phyloP scores from a whole-genome alignment of 208 protist species.

The Borovskyia barvae region DNA sequence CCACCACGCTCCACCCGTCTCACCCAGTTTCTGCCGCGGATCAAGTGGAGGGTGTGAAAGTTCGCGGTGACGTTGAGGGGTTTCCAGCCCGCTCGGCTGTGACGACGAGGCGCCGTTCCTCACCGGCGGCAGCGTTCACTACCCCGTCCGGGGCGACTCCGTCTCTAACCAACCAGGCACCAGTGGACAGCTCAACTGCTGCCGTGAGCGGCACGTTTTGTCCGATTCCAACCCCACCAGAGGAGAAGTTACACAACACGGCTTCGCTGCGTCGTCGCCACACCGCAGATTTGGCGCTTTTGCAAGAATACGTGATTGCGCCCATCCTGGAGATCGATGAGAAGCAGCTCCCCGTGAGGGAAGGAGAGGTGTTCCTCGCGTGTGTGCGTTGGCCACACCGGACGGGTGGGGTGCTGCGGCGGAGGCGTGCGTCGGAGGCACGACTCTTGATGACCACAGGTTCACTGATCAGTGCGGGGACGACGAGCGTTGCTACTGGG shows the following conservation, averaged over 20 bases:
- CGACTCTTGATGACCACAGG: conserved; percentile 1
- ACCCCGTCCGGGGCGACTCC: too few relatives aligned
- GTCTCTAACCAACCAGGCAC: too few relatives aligned
- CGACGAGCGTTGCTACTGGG: not conserved
- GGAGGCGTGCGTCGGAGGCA: conserved; percentile 22
- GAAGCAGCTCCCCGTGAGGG: conserved; percentile 43
- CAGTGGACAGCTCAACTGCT: too few relatives aligned
- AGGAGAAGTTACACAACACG: conserved; percentile 39
- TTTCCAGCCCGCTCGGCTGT: too few relatives aligned
- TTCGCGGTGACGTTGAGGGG: too few relatives aligned
- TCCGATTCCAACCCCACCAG: too few relatives aligned
- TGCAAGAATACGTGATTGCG: conserved; percentile 72
- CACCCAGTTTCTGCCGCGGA: too few relatives aligned
- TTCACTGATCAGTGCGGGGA: not conserved
- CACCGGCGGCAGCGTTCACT: too few relatives aligned
- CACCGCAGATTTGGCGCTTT: conserved; percentile 32
- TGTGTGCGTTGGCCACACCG: conserved; percentile 62
- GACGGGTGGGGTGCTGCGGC: conserved; percentile 53
- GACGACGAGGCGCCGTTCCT: too few relatives aligned
- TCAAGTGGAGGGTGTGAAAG: too few relatives aligned
- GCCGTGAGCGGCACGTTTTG: too few relatives aligned
- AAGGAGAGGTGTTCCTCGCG: conserved; percentile 68
- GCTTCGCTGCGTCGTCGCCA: conserved; percentile 26
- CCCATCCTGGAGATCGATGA: conserved; percentile 58
- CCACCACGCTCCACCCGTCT: not conserved